A percentile compares a stretch with the other conserved stretches of the same genome.
phyloP scores from a whole-genome alignment of 1,284 basidiomycete genomes.

The Heterobasidion occidentale region DNA sequence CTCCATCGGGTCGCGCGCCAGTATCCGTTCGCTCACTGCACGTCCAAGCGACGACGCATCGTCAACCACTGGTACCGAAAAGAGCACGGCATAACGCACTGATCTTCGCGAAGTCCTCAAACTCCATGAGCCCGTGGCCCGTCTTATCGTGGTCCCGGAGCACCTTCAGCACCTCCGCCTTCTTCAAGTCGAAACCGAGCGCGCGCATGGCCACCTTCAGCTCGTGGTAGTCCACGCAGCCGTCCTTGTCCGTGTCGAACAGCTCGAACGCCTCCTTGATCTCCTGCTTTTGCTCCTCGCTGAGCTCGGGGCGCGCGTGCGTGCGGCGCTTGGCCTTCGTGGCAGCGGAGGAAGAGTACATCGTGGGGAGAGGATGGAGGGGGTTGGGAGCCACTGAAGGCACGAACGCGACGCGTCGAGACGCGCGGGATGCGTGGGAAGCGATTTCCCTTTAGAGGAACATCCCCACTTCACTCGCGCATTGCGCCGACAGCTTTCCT shows the following conservation, averaged over 20 bases:
- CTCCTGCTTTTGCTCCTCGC: slow-evolving; percentile 94
- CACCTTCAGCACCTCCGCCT: slow-evolving; percentile 95
- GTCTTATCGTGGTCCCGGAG: slow-evolving; percentile 89
- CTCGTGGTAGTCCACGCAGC: slow-evolving; percentile 96
- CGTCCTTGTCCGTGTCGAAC: slow-evolving; percentile 98
- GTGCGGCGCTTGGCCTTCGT: slow-evolving; percentile 68
- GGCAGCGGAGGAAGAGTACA: slow-evolving; percentile 67
- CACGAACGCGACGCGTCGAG: not conserved
- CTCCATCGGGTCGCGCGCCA: slow-evolving; percentile 92
- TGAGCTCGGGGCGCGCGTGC: slow-evolving; percentile 71
- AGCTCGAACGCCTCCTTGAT: slow-evolving; percentile 99
- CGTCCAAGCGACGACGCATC: not conserved
- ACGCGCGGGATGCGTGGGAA: not conserved
- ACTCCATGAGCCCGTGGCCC: slow-evolving; percentile 89
- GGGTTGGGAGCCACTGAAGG: not conserved
- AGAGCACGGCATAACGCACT: slow-evolving; percentile 58
- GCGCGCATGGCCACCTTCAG: slow-evolving; percentile 98
- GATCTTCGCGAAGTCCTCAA: slow-evolving; percentile 91
- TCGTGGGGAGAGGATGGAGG: slow-evolving; percentile 19
- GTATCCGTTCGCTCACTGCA: slow-evolving; percentile 90
- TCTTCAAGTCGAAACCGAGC: slow-evolving; percentile 96
- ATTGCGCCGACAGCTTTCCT: no score
- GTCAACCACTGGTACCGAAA: not conserved
- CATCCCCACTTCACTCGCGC: no score
- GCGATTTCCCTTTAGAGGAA: no score